Evolutionary conservation across 805 yeast species (phyloP).

Genomic region (Barnettozyma siamensis): DNA sequence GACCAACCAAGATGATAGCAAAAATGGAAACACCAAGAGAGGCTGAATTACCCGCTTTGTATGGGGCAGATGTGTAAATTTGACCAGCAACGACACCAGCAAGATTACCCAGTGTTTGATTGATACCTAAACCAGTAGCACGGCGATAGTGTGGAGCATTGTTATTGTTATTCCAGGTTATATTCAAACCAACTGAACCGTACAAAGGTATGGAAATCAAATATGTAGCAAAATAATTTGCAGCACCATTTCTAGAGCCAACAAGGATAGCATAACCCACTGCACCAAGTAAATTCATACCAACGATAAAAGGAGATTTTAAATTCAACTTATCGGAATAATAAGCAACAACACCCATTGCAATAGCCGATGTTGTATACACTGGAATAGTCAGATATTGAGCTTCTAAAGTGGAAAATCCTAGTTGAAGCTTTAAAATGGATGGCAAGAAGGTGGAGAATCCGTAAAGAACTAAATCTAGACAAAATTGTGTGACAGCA

Average conservation of each 20-base stretch:
- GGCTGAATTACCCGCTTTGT: conserved; percentile 34
- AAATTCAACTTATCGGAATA: conserved; percentile 27
- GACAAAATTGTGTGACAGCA: conserved; percentile 34
- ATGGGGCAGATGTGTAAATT: conserved; percentile 36
- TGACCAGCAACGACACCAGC: conserved; percentile 42
- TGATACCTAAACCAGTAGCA: conserved; percentile 36
- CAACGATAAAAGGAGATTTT: conserved; percentile 30
- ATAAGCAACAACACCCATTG: conserved; percentile 22
- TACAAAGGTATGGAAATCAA: conserved; percentile 33
- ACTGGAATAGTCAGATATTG: conserved; percentile 38
- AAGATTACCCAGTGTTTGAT: conserved; percentile 40
- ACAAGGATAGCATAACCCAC: conserved; percentile 32
- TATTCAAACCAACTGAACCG: conserved; percentile 33
- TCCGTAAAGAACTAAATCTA: conserved; percentile 34
- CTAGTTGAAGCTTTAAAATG: conserved; percentile 27
- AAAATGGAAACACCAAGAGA: conserved; percentile 32
- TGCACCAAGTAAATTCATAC: conserved; percentile 23
- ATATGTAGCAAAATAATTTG: conserved; percentile 33
- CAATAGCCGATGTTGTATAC: conserved; percentile 30
- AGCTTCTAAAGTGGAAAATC: conserved; percentile 25
- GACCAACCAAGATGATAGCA: conserved; percentile 17
- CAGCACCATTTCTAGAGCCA: conserved; percentile 26
- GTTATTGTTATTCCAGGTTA: conserved; percentile 39
- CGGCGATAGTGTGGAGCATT: conserved; percentile 37
- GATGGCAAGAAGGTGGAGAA: conserved; percentile 37